Percentiles rank a stretch among this genome's conserved stretches.
These are phyloP conservation scores for Stemphylium vesicarium DNA, from an alignment of 2,329 filamentous ascomycete genomes.

Conservation along the genomic window DNA sequence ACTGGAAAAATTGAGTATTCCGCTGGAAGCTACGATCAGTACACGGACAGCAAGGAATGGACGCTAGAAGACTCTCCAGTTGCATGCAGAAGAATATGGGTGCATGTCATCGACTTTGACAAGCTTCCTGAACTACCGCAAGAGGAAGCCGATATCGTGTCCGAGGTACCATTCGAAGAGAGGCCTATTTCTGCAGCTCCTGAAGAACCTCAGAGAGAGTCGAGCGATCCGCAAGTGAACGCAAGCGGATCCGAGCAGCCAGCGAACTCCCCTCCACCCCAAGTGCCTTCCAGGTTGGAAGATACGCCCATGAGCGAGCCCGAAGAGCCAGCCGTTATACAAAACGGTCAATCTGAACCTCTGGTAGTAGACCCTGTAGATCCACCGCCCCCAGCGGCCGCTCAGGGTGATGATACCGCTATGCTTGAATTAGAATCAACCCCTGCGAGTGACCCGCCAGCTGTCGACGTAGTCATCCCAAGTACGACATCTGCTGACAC, in stretches of 20 bases:
- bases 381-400: neutral
- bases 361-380: slow-evolving; percentile 10
- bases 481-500: slow-evolving; percentile 33
- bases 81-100: slow-evolving; percentile 42
- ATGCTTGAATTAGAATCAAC: slow-evolving; percentile 33
- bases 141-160: slow-evolving; percentile 10
- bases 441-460: slow-evolving; percentile 23
- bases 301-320: slow-evolving; percentile 51
- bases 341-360: slow-evolving; percentile 4
- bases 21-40: slow-evolving; percentile 37
- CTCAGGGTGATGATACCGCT: slow-evolving; percentile 23
- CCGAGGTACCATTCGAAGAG: slow-evolving; percentile 3
- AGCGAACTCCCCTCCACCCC: slow-evolving; percentile 10
- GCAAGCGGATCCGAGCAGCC: neutral
- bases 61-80: slow-evolving; percentile 29
- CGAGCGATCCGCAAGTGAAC: slow-evolving; percentile 1
- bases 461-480: slow-evolving; percentile 30
- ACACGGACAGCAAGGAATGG: slow-evolving; percentile 35
- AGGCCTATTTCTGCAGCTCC: neutral
- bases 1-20: slow-evolving; percentile 44
- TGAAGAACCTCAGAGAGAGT: neutral
- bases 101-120: slow-evolving; percentile 40
- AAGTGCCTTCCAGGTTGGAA: slow-evolving; percentile 23
- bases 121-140: slow-evolving; percentile 40
- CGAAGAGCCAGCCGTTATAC: slow-evolving; percentile 30